Percentiles rank a stretch among this genome's conserved stretches.
Evolutionary conservation across 73 alveolate species (phyloP).

Genomic region (Tetrahymena malaccensis): DNA sequence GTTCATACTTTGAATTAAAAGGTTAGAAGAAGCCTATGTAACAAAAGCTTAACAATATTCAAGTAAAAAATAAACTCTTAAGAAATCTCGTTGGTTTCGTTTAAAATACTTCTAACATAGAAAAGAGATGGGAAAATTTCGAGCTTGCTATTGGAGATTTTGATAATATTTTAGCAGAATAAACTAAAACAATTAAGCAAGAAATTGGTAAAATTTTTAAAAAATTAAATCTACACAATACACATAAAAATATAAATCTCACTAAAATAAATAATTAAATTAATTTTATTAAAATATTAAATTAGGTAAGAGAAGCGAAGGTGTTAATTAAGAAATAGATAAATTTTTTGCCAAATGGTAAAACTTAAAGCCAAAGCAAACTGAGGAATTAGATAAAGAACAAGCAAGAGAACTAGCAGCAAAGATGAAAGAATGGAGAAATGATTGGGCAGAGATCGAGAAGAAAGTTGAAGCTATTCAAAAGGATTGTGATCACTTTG

Average conservation of each 20-base stretch:
- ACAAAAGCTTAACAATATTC: constrained; percentile 68
- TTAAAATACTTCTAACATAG: constrained; percentile 56
- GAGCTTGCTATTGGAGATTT: constrained; percentile 83
- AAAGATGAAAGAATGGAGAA: constrained; percentile 85
- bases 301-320: constrained; percentile 60
- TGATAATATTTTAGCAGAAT: constrained; percentile 87
- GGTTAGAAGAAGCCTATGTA: constrained; percentile 74
- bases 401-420: constrained; percentile 88
- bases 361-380: constrained; percentile 95
- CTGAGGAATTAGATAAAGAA: constrained; percentile 86
- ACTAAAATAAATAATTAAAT: neutral
- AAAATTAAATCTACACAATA: too few species aligned
- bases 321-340: constrained; percentile 66
- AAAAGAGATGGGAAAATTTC: constrained; percentile 93
- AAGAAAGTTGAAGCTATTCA: constrained; percentile 72
- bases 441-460: constrained; percentile 81
- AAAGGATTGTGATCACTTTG: constrained; percentile 88
- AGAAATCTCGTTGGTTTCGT: constrained; percentile 88
- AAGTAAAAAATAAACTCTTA: constrained; percentile 76
- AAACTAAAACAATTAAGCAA: constrained; percentile 75
- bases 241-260: neutral
- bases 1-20: constrained; percentile 77
- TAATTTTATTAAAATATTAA: constrained; percentile 18
- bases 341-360: constrained; percentile 89
- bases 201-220: constrained; percentile 32